These are phyloP conservation scores for Spizellomyces punctatus DNA, from an alignment of 192 early-diverging fungal genomes.

Conservation along the genomic window DNA sequence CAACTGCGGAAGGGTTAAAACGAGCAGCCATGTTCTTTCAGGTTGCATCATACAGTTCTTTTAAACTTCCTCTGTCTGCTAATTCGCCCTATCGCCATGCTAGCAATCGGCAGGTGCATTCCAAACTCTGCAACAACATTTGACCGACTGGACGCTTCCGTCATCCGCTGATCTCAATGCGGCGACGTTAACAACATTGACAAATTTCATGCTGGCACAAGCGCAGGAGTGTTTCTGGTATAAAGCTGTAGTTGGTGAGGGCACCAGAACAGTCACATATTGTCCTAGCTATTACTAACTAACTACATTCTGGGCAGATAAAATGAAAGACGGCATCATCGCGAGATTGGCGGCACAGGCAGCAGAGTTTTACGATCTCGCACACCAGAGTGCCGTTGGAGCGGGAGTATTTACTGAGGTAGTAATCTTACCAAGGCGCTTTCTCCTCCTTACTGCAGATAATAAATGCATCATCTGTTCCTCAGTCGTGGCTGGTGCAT, in stretches of 20 bases:
- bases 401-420: constrained; percentile 55
- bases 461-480: background rate
- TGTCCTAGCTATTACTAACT: too few relatives aligned
- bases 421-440: background rate
- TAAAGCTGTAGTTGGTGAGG: constrained; percentile 64
- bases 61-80: background rate
- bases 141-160: constrained; percentile 53
- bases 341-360: constrained; percentile 76
- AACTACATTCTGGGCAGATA: constrained; percentile 46
- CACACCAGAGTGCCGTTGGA: constrained; percentile 67
- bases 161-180: constrained; percentile 72
- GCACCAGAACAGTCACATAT: background rate
- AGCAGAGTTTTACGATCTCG: constrained; percentile 71
- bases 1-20: constrained; percentile 75
- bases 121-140: constrained; percentile 31
- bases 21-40: constrained; percentile 79
- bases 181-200: constrained; percentile 65
- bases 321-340: constrained; percentile 77
- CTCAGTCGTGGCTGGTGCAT: constrained; percentile 62
- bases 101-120: constrained; percentile 79
- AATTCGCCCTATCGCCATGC: background rate
- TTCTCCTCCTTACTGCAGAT: background rate
- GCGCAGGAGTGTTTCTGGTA: constrained; percentile 95
- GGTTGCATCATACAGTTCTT: constrained; percentile 41
- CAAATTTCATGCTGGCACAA: constrained; percentile 86